A percentile compares a stretch with the other conserved stretches of the same genome.
Conservation (phyloP, 2,329 filamentous ascomycete genomes). For the Aspergillus ochraceus region DNA sequence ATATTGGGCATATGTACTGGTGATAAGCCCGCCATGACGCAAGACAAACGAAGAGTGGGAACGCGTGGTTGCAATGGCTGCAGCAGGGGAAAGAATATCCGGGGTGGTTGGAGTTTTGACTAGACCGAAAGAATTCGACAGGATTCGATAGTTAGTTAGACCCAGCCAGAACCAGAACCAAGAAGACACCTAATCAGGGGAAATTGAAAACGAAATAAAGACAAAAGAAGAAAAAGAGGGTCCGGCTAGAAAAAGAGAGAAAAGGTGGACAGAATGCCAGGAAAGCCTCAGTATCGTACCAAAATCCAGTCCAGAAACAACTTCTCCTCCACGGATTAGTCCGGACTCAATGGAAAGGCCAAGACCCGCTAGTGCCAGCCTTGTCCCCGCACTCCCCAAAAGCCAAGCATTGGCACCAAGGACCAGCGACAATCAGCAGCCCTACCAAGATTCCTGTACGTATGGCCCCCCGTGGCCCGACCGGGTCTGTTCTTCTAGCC, state of each 20-base stretch:
- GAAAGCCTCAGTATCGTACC: too few relatives aligned
- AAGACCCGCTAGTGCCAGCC: slow-evolving; percentile 19
- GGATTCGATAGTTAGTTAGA: background rate
- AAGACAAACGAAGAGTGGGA: slow-evolving; percentile 27
- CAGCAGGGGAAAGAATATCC: slow-evolving; percentile 23
- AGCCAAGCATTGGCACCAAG: slow-evolving; percentile 17
- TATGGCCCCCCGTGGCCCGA: slow-evolving; percentile 19
- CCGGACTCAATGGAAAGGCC: slow-evolving; percentile 9
- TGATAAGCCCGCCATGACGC: slow-evolving; percentile 31
- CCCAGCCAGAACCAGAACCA: too few relatives aligned
- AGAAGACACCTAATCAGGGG: too few relatives aligned
- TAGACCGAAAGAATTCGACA: slow-evolving; percentile 21
- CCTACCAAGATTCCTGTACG: slow-evolving; percentile 31
- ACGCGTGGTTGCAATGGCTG: slow-evolving; percentile 31
- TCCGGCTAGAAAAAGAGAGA: too few relatives aligned
- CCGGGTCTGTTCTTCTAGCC: slow-evolving; percentile 27
- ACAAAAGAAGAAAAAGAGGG: too few relatives aligned
- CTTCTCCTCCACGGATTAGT: slow-evolving; percentile 1
- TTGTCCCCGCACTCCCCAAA: slow-evolving; percentile 20
- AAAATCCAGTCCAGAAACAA: too few relatives aligned
- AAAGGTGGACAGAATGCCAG: too few relatives aligned
- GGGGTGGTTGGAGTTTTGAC: slow-evolving; percentile 7
- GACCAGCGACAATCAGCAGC: slow-evolving; percentile 5
- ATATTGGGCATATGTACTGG: slow-evolving; percentile 29
- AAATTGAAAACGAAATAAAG: too few relatives aligned